Evolutionary conservation across 2,329 filamentous ascomycete genomes (phyloP).

Genomic region (Aspergillus candidus): DNA sequence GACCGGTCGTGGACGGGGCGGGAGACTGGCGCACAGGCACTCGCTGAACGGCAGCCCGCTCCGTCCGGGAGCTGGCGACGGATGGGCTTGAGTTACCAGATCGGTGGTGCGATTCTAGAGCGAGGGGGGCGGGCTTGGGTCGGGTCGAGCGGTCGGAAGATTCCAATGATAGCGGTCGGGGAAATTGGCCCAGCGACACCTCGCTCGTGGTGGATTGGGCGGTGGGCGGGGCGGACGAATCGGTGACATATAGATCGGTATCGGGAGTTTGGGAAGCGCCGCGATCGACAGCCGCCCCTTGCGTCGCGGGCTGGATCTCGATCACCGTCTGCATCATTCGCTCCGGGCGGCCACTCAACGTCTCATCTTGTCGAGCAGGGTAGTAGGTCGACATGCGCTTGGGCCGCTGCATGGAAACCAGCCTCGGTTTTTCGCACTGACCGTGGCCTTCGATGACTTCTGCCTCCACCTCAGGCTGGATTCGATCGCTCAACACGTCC

Average conservation of each 20-base stretch:
- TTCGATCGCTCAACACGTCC: constrained; percentile 17
- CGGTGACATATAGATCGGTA: constrained; percentile 5
- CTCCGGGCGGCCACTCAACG: constrained; percentile 17
- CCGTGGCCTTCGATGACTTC: constrained; percentile 31
- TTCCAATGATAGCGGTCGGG: constrained; percentile 25
- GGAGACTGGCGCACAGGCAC: constrained; percentile 28
- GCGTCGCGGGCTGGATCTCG: constrained; percentile 19
- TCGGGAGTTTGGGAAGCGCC: constrained; percentile 5
- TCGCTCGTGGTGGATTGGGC: constrained; percentile 4
- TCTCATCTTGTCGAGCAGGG: constrained; percentile 14
- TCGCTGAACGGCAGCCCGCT: constrained; percentile 39
- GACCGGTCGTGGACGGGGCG: constrained; percentile 21
- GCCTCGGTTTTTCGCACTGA: constrained; percentile 24
- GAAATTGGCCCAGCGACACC: constrained; percentile 10
- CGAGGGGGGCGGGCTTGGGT: constrained; percentile 21
- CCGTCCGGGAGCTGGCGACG: constrained; percentile 21
- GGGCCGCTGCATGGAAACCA: constrained; percentile 25
- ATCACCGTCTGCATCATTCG: constrained; percentile 10
- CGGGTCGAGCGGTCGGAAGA: constrained; percentile 23
- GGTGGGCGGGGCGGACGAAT: constrained; percentile 6
- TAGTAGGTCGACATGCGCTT: constrained; percentile 25
- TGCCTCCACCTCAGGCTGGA: constrained; percentile 11
- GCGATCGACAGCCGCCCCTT: constrained; percentile 17
- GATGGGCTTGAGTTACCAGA: constrained; percentile 17
- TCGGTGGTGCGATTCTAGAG: constrained; percentile 20